These are phyloP conservation scores for Knoxia roxburghii DNA, from an alignment of 257 asterid species.

Conservation along the genomic window DNA sequence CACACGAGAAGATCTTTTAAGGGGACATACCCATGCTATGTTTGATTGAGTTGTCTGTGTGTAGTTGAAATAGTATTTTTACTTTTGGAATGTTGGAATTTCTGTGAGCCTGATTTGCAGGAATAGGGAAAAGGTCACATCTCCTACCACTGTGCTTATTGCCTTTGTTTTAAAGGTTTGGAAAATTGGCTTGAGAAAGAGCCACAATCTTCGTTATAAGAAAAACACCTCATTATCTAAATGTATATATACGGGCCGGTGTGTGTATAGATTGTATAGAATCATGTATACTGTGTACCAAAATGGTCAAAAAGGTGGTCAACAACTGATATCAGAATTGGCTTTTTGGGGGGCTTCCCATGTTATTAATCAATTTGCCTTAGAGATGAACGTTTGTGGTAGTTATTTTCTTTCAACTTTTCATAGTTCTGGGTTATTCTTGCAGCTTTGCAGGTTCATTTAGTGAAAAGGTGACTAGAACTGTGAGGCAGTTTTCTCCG, in stretches of 20 bases:
- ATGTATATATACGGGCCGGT: background rate
- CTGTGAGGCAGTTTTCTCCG: conserved; percentile 87
- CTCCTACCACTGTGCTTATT: background rate
- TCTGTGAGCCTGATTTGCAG: background rate
- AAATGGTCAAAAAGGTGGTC: background rate
- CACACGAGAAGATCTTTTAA: background rate
- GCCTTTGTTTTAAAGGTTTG: background rate
- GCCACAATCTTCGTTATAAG: background rate
- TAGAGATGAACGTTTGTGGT: background rate
- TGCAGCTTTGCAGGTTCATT: conserved; percentile 93
- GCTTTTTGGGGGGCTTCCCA: background rate
- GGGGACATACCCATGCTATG: background rate
- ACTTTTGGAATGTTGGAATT: background rate
- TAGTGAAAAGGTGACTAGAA: conserved; percentile 88
- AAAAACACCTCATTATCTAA: background rate
- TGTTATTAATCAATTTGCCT: background rate
- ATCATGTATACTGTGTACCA: background rate
- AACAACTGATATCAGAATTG: background rate
- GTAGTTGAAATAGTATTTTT: too few relatives aligned
- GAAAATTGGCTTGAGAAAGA: background rate
- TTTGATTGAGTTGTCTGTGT: background rate
- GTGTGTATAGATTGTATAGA: too few relatives aligned
- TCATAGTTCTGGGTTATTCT: conserved; percentile 27
- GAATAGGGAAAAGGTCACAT: background rate
- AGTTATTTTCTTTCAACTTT: background rate